phyloP scores from a whole-genome alignment of 140 eudicot genomes.

The Ambrosia hybrid region DNA sequence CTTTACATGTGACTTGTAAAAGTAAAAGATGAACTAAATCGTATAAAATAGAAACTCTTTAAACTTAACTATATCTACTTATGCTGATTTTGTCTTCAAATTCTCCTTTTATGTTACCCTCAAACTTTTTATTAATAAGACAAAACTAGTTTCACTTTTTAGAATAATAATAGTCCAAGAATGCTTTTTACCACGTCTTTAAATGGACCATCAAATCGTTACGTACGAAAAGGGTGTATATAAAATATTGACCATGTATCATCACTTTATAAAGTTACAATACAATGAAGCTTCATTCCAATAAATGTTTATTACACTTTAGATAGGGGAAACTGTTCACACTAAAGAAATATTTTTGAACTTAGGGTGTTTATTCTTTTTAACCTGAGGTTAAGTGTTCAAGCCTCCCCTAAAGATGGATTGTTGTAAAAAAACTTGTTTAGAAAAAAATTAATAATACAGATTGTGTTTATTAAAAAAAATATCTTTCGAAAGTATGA shows the following conservation, averaged over 20 bases:
- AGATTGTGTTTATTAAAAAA: too few species aligned
- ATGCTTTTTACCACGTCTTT: slow-evolving; percentile 31
- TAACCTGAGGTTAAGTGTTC: too few species aligned
- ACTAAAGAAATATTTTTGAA: too few species aligned
- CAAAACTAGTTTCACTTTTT: slow-evolving; percentile 19
- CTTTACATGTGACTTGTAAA: neutral
- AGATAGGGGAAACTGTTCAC: too few species aligned
- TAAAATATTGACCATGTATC: slow-evolving; percentile 21
- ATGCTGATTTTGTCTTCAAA: slow-evolving; percentile 5
- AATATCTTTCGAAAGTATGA: too few species aligned
- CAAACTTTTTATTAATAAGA: slow-evolving; percentile 14
- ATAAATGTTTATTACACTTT: neutral
- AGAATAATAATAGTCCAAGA: slow-evolving; percentile 32
- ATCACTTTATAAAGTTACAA: slow-evolving; percentile 23
- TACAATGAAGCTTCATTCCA: neutral
- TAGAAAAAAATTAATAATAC: too few species aligned
- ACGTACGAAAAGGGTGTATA: slow-evolving; percentile 28
- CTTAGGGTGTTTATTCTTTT: too few species aligned
- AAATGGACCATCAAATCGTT: slow-evolving; percentile 36
- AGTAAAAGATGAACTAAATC: neutral
- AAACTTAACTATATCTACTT: neutral
- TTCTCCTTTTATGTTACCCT: slow-evolving; percentile 1
- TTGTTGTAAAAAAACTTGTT: too few species aligned
- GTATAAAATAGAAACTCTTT: neutral
- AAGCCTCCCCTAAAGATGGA: too few species aligned